Conservation (phyloP, 805 yeast genomes). For the Ogataea wickerhamii region DNA sequence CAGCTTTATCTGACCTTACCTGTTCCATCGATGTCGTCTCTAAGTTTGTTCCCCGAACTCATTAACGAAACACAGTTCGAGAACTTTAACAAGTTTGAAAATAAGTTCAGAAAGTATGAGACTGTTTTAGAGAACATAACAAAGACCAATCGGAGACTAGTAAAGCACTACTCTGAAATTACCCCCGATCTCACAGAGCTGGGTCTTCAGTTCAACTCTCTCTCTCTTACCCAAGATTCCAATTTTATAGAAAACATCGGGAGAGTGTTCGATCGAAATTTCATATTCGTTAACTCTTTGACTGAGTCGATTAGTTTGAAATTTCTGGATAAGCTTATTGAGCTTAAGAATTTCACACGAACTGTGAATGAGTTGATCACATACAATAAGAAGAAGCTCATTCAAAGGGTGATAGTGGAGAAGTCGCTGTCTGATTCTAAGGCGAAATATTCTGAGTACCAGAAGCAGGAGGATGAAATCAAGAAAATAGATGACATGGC, state of each 20-base stretch:
- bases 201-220: slow-evolving; percentile 48
- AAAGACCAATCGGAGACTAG: slow-evolving; percentile 42
- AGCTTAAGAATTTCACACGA: slow-evolving; percentile 31
- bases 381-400: slow-evolving; percentile 32
- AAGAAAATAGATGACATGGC: slow-evolving; percentile 31
- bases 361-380: slow-evolving; percentile 31
- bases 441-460: slow-evolving; percentile 24
- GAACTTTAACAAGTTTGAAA: slow-evolving; percentile 28
- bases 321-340: slow-evolving; percentile 33
- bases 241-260: slow-evolving; percentile 71
- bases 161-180: slow-evolving; percentile 43
- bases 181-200: slow-evolving; percentile 48
- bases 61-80: slow-evolving; percentile 29
- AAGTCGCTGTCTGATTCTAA: slow-evolving; percentile 25
- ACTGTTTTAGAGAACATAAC: slow-evolving; percentile 30
- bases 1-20: slow-evolving; percentile 60
- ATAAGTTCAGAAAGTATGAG: slow-evolving; percentile 33
- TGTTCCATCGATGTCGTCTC: slow-evolving; percentile 40
- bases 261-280: slow-evolving; percentile 74
- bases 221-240: slow-evolving; percentile 48
- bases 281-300: slow-evolving; percentile 46
- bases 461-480: slow-evolving; percentile 30
- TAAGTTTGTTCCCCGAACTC: slow-evolving; percentile 23
- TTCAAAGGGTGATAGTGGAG: slow-evolving; percentile 30
- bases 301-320: slow-evolving; percentile 27